Percentiles rank a stretch among this genome's conserved stretches.
Evolutionary conservation across 164 flowering plant species (phyloP).

Genomic region (Berberis vulgaris): DNA sequence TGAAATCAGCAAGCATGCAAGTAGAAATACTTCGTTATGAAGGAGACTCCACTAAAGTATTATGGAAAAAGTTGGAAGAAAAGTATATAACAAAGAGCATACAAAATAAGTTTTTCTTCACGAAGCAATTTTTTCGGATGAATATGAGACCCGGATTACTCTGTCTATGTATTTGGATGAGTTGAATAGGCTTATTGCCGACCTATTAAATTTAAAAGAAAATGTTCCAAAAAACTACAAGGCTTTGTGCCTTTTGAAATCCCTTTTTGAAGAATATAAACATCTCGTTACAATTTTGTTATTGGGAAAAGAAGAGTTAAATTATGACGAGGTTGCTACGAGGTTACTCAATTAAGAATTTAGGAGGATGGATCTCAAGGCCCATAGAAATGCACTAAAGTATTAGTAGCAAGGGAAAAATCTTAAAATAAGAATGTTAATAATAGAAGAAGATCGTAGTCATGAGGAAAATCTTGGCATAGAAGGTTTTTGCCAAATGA

Average conservation of each 20-base stretch:
- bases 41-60: background rate
- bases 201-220: background rate
- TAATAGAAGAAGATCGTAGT: too few species aligned
- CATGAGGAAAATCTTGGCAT: too few species aligned
- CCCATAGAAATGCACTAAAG: background rate
- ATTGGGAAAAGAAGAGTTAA: background rate
- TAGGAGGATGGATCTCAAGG: background rate
- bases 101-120: background rate
- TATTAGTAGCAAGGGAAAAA: too few species aligned
- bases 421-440: too few species aligned
- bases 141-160: background rate
- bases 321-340: background rate
- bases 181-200: background rate
- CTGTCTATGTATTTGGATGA: background rate
- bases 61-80: background rate
- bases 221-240: background rate
- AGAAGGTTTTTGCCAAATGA: too few species aligned
- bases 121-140: background rate
- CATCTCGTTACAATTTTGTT: background rate
- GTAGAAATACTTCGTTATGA: too few species aligned
- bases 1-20: too few species aligned
- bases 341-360: background rate
- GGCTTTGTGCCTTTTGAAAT: background rate
- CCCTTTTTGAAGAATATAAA: background rate
- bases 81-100: background rate